Evolutionary conservation across 352 stramenopile species (phyloP).

Genomic region (Thalassiosira pacifica): DNA sequence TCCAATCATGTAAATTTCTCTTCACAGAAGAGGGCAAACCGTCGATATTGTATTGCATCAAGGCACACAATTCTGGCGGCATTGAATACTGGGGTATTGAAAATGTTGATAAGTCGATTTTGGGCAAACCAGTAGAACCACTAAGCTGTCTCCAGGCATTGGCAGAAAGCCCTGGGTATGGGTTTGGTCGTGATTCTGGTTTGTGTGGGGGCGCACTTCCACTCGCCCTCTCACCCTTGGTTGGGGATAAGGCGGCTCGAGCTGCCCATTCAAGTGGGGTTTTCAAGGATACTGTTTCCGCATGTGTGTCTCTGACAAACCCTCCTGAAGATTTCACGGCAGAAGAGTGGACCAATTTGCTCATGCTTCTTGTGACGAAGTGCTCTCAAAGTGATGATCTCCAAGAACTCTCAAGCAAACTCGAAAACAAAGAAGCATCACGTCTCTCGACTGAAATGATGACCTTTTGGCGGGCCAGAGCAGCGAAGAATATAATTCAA

Average conservation of each 20-base stretch:
- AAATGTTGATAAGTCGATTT: slow-evolving; percentile 77
- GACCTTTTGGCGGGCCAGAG: slow-evolving; percentile 59
- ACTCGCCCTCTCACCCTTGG: slow-evolving; percentile 79
- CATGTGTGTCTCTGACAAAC: slow-evolving; percentile 72
- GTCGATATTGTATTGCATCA: slow-evolving; percentile 80
- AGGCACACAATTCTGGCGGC: slow-evolving; percentile 44
- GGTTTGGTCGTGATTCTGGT: slow-evolving; percentile 74
- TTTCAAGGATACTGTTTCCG: slow-evolving; percentile 81
- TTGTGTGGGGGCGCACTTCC: slow-evolving; percentile 73
- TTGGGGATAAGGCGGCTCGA: slow-evolving; percentile 83
- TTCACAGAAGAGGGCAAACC: slow-evolving; percentile 63
- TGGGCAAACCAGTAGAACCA: slow-evolving; percentile 68
- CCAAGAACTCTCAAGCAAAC: slow-evolving; percentile 76
- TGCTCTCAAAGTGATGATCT: slow-evolving; percentile 85
- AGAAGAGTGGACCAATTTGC: slow-evolving; percentile 80
- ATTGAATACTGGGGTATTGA: slow-evolving; percentile 67
- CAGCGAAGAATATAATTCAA: slow-evolving; percentile 66
- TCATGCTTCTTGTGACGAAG: slow-evolving; percentile 83
- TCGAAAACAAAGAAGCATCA: slow-evolving; percentile 75
- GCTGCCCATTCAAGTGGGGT: slow-evolving; percentile 79
- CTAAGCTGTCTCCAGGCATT: slow-evolving; percentile 79
- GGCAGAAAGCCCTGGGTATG: slow-evolving; percentile 85
- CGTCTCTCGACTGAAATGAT: slow-evolving; percentile 55
- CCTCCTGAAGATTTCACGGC: slow-evolving; percentile 77
- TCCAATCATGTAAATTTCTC: slow-evolving; percentile 73